A percentile compares a stretch with the other conserved stretches of the same genome.
Conservation (phyloP, 2,329 filamentous ascomycete genomes). For the Rhinocladiella similis region DNA sequence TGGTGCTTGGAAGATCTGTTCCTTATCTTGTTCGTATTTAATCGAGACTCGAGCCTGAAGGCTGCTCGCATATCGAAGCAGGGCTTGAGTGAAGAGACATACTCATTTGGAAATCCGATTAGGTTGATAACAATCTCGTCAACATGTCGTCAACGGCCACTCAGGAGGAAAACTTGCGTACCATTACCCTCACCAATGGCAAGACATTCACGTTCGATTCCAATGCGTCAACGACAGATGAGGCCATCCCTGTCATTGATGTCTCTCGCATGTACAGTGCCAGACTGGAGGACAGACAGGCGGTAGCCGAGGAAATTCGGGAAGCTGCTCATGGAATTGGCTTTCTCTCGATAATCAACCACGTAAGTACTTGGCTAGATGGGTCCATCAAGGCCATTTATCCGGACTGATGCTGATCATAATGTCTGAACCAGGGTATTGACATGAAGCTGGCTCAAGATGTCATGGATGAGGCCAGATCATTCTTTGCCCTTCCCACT, state of each 20-base stretch:
- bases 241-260: constrained; percentile 46
- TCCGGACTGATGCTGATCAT: neutral
- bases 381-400: neutral
- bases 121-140: neutral
- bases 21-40: constrained; percentile 2
- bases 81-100: neutral
- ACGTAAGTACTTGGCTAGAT: constrained; percentile 12
- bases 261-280: constrained; percentile 41
- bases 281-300: constrained; percentile 36
- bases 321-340: constrained; percentile 40
- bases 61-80: neutral
- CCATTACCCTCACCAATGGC: constrained; percentile 14
- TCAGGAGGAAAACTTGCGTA: neutral
- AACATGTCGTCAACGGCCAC: neutral
- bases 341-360: constrained; percentile 40
- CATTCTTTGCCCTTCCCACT: constrained; percentile 45
- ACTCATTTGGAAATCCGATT: too few relatives aligned
- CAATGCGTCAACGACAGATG: constrained; percentile 7
- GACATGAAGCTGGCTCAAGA: constrained; percentile 33
- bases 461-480: constrained; percentile 41
- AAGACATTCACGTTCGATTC: constrained; percentile 10
- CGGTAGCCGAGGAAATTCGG: constrained; percentile 42
- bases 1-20: neutral
- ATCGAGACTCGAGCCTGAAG: neutral
- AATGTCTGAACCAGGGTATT: constrained; percentile 39